phyloP scores from a whole-genome alignment of 2,329 filamentous ascomycete species.

The Hymenoscyphus infarciens region DNA sequence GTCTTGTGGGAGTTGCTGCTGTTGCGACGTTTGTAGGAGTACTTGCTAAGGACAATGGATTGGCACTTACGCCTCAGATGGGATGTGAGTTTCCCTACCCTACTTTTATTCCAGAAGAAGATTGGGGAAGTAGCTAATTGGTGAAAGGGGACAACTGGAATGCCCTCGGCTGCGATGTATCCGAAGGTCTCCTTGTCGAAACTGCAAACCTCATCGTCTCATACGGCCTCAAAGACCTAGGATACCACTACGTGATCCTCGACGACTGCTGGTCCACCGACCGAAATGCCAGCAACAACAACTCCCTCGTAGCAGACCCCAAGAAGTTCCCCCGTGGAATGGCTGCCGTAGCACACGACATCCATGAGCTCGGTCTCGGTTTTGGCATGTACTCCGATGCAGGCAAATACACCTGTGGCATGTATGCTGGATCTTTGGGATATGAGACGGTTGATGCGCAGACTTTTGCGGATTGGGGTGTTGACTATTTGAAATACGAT shows the following conservation, averaged over 20 bases:
- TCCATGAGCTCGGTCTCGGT: slow-evolving; percentile 46
- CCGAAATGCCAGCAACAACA: slow-evolving; percentile 39
- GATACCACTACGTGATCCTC: slow-evolving; percentile 54
- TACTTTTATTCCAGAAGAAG: too few species aligned
- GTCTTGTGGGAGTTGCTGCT: slow-evolving; percentile 12
- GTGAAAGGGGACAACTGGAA: slow-evolving; percentile 43
- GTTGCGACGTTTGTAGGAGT: slow-evolving; percentile 20
- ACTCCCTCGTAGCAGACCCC: slow-evolving; percentile 40
- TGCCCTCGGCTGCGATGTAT: slow-evolving; percentile 48
- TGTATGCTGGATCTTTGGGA: slow-evolving; percentile 44
- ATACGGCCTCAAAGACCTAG: slow-evolving; percentile 48
- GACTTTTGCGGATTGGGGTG: slow-evolving; percentile 49
- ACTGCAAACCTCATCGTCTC: slow-evolving; percentile 46
- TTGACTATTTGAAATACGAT: slow-evolving; percentile 54
- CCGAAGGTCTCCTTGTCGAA: slow-evolving; percentile 46
- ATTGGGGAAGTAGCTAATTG: slow-evolving; percentile 1
- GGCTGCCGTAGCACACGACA: slow-evolving; percentile 42
- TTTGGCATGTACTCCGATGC: slow-evolving; percentile 53
- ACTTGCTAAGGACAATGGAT: slow-evolving; percentile 39
- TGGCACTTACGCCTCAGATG: slow-evolving; percentile 41
- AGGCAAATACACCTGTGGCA: slow-evolving; percentile 40
- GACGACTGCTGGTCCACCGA: slow-evolving; percentile 52
- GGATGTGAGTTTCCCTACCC: slow-evolving; percentile 35
- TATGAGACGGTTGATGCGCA: slow-evolving; percentile 51
- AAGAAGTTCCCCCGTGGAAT: slow-evolving; percentile 48